Percentiles rank a stretch among this genome's conserved stretches.
Evolutionary conservation across 2,329 filamentous ascomycete species (phyloP).

Genomic region (Clonostachys rhizophaga): DNA sequence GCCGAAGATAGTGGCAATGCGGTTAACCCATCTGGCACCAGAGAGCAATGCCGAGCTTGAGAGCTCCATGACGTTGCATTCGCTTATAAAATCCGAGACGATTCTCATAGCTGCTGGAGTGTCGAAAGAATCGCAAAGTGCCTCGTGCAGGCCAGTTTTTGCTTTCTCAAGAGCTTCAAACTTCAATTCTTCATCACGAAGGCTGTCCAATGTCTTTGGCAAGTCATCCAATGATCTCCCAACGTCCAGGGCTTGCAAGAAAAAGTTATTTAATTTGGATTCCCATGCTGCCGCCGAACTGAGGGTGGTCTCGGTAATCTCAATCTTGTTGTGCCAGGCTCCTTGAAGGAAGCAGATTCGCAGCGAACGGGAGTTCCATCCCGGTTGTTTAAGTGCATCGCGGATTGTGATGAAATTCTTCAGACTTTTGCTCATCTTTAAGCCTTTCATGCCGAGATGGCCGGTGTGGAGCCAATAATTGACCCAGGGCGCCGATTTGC

Average conservation of each 20-base stretch:
- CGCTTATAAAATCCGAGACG: background rate
- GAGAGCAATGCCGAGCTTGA: background rate
- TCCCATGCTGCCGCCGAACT: slow-evolving; percentile 59
- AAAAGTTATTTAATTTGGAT: slow-evolving; percentile 51
- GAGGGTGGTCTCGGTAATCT: slow-evolving; percentile 15
- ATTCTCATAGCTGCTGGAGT: background rate
- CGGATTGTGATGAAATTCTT: background rate
- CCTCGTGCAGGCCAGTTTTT: background rate
- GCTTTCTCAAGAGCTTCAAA: slow-evolving; percentile 3
- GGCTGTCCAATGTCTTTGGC: background rate
- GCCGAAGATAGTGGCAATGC: background rate
- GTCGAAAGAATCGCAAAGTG: background rate
- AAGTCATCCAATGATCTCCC: background rate
- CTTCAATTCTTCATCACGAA: background rate
- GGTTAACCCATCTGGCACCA: background rate
- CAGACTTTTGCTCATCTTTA: background rate
- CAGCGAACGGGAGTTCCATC: background rate
- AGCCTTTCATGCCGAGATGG: slow-evolving; percentile 46
- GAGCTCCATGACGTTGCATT: background rate
- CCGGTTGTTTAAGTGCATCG: background rate
- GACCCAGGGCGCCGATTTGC: slow-evolving; percentile 58
- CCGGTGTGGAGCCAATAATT: slow-evolving; percentile 97
- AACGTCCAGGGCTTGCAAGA: slow-evolving; percentile 21
- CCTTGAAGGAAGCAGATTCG: background rate
- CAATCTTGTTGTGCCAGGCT: background rate